Conservation (phyloP, 331 rosid genomes). For the Ulmus americana region DNA sequence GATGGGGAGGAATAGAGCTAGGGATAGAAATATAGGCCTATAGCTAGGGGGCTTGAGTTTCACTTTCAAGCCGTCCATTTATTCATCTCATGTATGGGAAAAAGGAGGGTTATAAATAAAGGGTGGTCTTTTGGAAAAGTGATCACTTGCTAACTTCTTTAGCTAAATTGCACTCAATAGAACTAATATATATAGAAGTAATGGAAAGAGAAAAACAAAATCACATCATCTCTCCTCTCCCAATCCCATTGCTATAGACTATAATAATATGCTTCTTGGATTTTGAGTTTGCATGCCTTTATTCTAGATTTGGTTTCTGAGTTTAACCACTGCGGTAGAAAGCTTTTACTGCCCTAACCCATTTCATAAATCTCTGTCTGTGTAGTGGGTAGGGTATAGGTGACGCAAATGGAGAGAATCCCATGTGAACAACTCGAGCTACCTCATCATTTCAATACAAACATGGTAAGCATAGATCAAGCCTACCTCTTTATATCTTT, state of each 20-base stretch:
- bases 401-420: slow-evolving; percentile 26
- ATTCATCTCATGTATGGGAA: slow-evolving; percentile 46
- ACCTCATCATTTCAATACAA: slow-evolving; percentile 3
- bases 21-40: background rate
- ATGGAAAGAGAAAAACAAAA: no score
- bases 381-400: slow-evolving; percentile 9
- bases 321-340: slow-evolving; percentile 19
- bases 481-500: slow-evolving; percentile 18
- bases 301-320: slow-evolving; percentile 29
- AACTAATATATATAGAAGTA: no score
- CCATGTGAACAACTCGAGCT: slow-evolving; percentile 27
- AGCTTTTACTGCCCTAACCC: slow-evolving; percentile 12
- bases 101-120: slow-evolving; percentile 30
- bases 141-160: no score
- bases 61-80: slow-evolving; percentile 36
- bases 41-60: slow-evolving; percentile 13
- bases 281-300: slow-evolving; percentile 16
- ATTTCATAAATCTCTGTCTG: slow-evolving; percentile 8
- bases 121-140: slow-evolving; percentile 35
- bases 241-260: no score
- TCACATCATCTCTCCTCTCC: no score
- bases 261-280: slow-evolving; percentile 11
- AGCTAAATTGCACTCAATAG: no score
- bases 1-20: background rate
- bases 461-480: slow-evolving; percentile 14